Evolutionary conservation across 345 rosid species (phyloP).

Genomic region (Acer negundo): DNA sequence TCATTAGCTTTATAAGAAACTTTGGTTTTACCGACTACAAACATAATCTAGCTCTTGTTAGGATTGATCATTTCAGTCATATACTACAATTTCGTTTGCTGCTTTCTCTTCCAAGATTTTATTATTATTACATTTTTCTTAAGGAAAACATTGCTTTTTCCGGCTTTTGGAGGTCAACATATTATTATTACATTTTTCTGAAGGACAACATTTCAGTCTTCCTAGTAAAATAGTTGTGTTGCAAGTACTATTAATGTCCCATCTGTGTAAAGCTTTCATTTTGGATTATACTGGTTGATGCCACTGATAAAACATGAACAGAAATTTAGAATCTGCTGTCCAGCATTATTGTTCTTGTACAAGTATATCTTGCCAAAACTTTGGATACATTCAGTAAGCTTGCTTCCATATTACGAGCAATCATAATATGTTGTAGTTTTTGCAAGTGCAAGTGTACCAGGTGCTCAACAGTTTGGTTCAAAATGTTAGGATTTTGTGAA

Average conservation of each 20-base stretch:
- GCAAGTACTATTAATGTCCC: no score
- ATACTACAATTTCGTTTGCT: neutral
- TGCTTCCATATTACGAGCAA: neutral
- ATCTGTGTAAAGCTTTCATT: no score
- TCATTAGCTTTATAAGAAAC: neutral
- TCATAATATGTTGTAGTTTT: neutral
- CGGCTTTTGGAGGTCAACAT: neutral
- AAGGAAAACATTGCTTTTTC: neutral
- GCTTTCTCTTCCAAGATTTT: neutral
- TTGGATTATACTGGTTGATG: no score
- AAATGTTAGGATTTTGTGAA: neutral
- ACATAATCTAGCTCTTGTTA: neutral
- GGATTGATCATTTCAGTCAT: neutral
- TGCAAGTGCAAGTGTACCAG: neutral
- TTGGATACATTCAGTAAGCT: neutral
- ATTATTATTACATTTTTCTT: neutral
- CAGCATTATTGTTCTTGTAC: neutral
- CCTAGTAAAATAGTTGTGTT: neutral
- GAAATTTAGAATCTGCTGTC: neutral
- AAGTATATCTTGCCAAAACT: neutral
- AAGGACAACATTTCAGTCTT: neutral
- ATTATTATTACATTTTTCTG: neutral
- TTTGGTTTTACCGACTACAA: neutral
- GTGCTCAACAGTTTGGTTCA: neutral
- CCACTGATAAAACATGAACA: no score